Conservation (phyloP, 2,329 filamentous ascomycete species). For the Monosporascus sp. region DNA sequence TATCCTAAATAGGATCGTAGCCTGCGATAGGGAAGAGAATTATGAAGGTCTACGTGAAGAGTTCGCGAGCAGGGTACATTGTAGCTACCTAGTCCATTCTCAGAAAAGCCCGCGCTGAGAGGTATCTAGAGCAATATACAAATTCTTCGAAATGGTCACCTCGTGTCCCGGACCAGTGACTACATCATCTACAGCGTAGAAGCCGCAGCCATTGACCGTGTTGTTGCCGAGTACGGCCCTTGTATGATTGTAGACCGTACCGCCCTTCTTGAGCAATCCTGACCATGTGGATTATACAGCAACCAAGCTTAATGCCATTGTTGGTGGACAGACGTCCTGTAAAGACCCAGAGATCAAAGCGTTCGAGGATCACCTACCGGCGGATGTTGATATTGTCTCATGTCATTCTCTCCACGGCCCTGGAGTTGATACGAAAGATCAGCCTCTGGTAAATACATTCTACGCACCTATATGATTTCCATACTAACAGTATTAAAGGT, state of each 20-base stretch:
- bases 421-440: constrained; percentile 77
- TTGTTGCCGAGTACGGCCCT: constrained; percentile 84
- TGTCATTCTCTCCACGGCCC: constrained; percentile 97
- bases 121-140: constrained; percentile 70
- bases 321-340: constrained; percentile 96
- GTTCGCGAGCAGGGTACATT: constrained; percentile 76
- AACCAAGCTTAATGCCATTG: constrained; percentile 90
- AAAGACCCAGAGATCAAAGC: constrained; percentile 94
- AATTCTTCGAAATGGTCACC: constrained; percentile 89
- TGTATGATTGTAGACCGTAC: constrained; percentile 55
- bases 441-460: constrained; percentile 65
- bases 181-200: constrained; percentile 99
- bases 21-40: constrained; percentile 88
- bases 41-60: constrained; percentile 75
- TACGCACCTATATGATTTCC: background rate
- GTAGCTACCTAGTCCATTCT: constrained; percentile 24
- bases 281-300: constrained; percentile 44
- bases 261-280: constrained; percentile 4
- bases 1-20: constrained; percentile 66
- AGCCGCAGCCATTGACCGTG: constrained; percentile 79
- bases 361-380: constrained; percentile 82
- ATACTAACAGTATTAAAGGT: constrained; percentile 38
- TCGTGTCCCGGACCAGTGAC: constrained; percentile 93
- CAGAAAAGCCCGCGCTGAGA: constrained; percentile 42
- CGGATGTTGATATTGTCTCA: constrained; percentile 87